These are phyloP conservation scores for Avena eriantha DNA, from an alignment of 176 grass and related monocot genomes.

Conservation along the genomic window DNA sequence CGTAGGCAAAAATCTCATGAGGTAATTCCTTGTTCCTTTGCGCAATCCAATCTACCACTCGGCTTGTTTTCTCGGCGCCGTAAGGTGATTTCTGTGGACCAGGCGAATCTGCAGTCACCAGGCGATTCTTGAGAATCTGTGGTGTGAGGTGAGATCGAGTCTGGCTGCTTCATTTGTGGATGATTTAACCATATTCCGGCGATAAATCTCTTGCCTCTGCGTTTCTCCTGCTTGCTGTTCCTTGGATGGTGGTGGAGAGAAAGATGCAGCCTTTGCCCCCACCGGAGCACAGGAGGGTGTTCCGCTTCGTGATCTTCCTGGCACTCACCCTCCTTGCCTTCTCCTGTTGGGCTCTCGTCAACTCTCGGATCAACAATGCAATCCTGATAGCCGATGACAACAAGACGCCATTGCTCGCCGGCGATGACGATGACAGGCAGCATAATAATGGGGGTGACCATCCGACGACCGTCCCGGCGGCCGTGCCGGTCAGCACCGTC, in stretches of 20 bases:
- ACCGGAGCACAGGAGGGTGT: constrained; percentile 57
- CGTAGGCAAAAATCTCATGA: background rate
- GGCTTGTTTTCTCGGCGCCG: background rate
- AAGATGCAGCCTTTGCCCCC: constrained; percentile 63
- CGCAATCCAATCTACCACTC: background rate
- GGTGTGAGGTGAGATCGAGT: background rate
- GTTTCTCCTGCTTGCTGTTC: background rate
- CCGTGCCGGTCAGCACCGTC: background rate
- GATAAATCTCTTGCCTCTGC: background rate
- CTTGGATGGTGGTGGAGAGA: constrained; percentile 49
- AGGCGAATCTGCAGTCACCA: background rate
- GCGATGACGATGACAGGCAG: background rate
- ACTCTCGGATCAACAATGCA: constrained; percentile 49
- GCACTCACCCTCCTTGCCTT: constrained; percentile 56
- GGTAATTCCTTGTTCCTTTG: background rate
- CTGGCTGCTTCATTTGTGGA: background rate
- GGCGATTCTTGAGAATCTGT: background rate
- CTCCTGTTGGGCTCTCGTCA: constrained; percentile 68
- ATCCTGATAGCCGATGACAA: constrained; percentile 34
- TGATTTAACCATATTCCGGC: background rate
- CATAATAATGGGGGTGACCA: background rate
- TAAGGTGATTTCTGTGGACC: constrained; percentile 1
- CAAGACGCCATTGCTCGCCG: constrained; percentile 30
- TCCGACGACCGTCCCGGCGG: constrained; percentile 8
- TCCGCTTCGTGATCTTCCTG: constrained; percentile 51